These are phyloP conservation scores for Kluyveromyces wickerhamii DNA, from an alignment of 805 yeast genomes.

Conservation along the genomic window DNA sequence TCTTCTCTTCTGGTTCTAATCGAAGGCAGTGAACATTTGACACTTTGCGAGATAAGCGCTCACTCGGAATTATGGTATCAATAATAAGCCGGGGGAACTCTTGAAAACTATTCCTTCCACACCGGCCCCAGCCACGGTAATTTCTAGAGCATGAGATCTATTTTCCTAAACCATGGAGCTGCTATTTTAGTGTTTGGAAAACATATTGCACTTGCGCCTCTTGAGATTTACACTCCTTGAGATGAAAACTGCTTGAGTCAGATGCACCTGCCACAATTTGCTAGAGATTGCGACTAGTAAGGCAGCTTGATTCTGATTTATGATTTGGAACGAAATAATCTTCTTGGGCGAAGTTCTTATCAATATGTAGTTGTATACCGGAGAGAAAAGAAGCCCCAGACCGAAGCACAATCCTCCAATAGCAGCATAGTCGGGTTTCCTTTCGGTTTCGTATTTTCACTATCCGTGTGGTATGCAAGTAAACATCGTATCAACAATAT, in stretches of 20 bases:
- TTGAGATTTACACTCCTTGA: not conserved
- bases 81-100: not conserved
- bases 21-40: not conserved
- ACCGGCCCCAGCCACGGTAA: not conserved
- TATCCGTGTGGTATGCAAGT: not conserved
- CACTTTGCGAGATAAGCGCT: not conserved
- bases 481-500: not conserved
- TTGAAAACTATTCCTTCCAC: not conserved
- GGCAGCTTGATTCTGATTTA: not conserved
- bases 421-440: not conserved
- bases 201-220: not conserved
- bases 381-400: not conserved
- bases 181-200: not conserved
- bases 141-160: not conserved
- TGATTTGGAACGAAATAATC: not conserved
- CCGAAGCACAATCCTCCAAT: not conserved
- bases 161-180: not conserved
- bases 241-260: not conserved
- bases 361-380: not conserved
- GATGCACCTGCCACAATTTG: not conserved
- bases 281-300: not conserved
- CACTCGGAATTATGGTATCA: not conserved
- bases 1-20: constrained; percentile 2
- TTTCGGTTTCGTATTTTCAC: not conserved
- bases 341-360: not conserved